Conservation (phyloP, 2,329 filamentous ascomycete genomes). For the Juglanconis sp. region DNA sequence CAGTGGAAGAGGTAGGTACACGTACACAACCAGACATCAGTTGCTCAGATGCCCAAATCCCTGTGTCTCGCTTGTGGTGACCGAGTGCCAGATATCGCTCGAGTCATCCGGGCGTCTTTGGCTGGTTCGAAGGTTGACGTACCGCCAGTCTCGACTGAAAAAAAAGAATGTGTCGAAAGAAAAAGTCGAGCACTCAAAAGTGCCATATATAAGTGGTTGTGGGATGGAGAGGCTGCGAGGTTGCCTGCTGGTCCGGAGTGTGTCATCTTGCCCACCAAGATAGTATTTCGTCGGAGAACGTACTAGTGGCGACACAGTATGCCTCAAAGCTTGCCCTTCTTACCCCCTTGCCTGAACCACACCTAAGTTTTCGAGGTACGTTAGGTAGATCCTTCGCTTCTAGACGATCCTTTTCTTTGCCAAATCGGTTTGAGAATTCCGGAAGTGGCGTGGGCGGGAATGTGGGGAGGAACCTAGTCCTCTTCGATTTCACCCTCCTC, state of each 20-base stretch:
- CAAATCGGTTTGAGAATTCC: neutral
- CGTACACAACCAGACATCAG: constrained; percentile 17
- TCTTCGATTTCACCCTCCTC: constrained; percentile 99
- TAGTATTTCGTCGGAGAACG: constrained; percentile 17
- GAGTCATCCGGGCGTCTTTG: neutral
- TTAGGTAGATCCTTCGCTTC: neutral
- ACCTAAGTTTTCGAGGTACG: neutral
- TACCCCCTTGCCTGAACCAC: neutral
- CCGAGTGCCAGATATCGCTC: neutral
- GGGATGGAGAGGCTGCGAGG: neutral
- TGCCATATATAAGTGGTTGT: neutral
- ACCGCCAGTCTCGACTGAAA: neutral
- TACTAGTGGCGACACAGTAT: constrained; percentile 18
- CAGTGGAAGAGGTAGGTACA: constrained; percentile 13
- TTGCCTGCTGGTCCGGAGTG: constrained; percentile 18
- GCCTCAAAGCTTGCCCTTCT: constrained; percentile 1
- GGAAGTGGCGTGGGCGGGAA: constrained; percentile 17
- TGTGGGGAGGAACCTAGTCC: constrained; percentile 38
- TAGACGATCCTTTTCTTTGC: neutral
- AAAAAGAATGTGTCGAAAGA: neutral
- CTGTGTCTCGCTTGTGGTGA: neutral
- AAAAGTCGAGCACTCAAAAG: neutral
- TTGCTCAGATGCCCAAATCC: neutral
- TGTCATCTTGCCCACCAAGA: constrained; percentile 20
- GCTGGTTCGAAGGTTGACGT: neutral